These are phyloP conservation scores for Cryptococcus floricola DNA, from an alignment of 1,284 basidiomycete species.

Conservation along the genomic window DNA sequence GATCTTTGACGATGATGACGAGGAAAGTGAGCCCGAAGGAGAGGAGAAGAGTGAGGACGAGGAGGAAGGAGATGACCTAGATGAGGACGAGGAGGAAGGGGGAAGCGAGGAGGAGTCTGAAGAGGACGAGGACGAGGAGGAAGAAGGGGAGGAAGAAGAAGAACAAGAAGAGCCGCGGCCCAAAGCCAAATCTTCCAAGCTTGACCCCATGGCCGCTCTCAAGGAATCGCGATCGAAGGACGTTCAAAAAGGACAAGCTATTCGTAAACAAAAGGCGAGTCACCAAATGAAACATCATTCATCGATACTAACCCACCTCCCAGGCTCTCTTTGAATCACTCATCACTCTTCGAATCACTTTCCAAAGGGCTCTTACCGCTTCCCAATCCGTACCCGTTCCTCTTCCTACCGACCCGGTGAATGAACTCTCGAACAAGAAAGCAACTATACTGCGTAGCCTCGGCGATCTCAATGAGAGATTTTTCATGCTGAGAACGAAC, in stretches of 20 bases:
- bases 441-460: constrained; percentile 32
- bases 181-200: constrained; percentile 15
- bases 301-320: neutral
- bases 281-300: neutral
- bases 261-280: constrained; percentile 74
- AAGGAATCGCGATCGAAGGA: constrained; percentile 46
- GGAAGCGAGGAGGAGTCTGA: constrained; percentile 46
- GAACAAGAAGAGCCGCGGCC: constrained; percentile 29
- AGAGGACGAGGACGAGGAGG: constrained; percentile 52
- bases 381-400: constrained; percentile 59
- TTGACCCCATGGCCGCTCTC: constrained; percentile 52
- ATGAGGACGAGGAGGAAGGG: constrained; percentile 42
- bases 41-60: constrained; percentile 42
- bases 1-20: constrained; percentile 52
- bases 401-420: constrained; percentile 24
- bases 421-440: constrained; percentile 24
- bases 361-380: constrained; percentile 72
- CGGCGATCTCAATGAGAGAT: constrained; percentile 34
- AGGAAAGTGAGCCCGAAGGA: constrained; percentile 24
- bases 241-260: constrained; percentile 67
- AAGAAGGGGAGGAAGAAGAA: constrained; percentile 50
- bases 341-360: constrained; percentile 77
- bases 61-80: constrained; percentile 63
- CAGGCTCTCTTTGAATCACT: constrained; percentile 79
- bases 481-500: constrained; percentile 65